phyloP scores from a whole-genome alignment of 2,329 filamentous ascomycete genomes.

The Ophiostoma piceae region DNA sequence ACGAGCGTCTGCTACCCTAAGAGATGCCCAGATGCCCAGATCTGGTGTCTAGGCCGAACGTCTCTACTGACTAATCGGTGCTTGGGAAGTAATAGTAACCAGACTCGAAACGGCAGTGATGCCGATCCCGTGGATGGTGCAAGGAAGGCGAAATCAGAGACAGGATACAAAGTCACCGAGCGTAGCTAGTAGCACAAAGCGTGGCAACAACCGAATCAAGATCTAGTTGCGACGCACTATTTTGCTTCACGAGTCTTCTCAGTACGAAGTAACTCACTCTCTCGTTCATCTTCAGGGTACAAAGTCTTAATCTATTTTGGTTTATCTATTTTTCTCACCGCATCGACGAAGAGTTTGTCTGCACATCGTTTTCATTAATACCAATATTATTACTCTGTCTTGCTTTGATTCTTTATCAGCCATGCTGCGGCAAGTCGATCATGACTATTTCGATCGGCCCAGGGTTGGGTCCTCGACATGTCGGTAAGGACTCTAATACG shows the following conservation, averaged over 20 bases:
- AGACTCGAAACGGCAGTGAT: slow-evolving; percentile 3
- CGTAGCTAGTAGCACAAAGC: not conserved
- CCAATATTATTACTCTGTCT: not conserved
- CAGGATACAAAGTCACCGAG: not conserved
- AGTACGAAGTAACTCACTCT: no score
- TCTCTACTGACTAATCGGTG: not conserved
- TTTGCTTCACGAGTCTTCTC: no score
- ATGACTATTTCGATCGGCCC: slow-evolving; percentile 4
- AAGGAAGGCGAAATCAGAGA: not conserved
- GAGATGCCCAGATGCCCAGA: not conserved
- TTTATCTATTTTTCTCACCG: not conserved
- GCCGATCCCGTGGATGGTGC: not conserved
- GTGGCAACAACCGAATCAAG: not conserved
- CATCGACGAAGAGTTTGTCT: not conserved
- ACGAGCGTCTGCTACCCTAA: not conserved
- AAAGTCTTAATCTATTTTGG: no score
- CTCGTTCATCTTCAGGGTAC: not conserved
- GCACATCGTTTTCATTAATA: not conserved
- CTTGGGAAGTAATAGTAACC: not conserved
- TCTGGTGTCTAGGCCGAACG: not conserved
- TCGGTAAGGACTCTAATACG: not conserved
- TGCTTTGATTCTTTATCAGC: not conserved
- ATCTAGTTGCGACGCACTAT: not conserved
- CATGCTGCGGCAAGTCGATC: not conserved
- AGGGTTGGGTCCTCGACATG: not conserved